A percentile compares a stretch with the other conserved stretches of the same genome.
These are phyloP conservation scores for Phylloboletellus chloephorus DNA, from an alignment of 1,284 basidiomycete species.

Conservation along the genomic window DNA sequence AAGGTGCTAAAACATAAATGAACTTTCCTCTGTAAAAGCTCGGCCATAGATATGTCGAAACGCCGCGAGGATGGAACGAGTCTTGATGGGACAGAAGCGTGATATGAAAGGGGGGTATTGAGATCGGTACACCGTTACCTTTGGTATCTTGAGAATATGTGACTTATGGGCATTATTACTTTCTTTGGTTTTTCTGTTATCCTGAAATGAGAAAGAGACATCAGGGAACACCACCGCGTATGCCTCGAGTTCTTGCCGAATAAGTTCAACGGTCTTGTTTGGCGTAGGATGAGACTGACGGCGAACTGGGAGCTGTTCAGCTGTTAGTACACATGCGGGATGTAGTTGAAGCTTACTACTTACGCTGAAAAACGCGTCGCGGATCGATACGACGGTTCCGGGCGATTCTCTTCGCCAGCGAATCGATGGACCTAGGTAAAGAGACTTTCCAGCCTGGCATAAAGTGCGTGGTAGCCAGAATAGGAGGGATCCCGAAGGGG, in stretches of 20 bases:
- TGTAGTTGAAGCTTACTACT: slow-evolving; percentile 21
- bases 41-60: slow-evolving; percentile 68
- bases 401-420: slow-evolving; percentile 64
- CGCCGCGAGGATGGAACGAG: slow-evolving; percentile 51
- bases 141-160: slow-evolving; percentile 54
- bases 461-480: slow-evolving; percentile 2
- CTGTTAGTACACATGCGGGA: slow-evolving; percentile 13
- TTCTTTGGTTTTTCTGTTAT: slow-evolving; percentile 38
- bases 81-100: slow-evolving; percentile 39
- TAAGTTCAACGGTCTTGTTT: slow-evolving; percentile 52
- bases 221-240: slow-evolving; percentile 68
- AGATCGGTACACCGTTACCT: slow-evolving; percentile 39
- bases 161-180: slow-evolving; percentile 33
- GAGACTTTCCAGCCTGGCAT: slow-evolving; percentile 51
- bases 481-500: slow-evolving; percentile 1
- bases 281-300: slow-evolving; percentile 60
- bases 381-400: slow-evolving; percentile 76
- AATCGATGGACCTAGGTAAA: slow-evolving; percentile 70
- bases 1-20: slow-evolving; percentile 8
- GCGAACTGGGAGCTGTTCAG: slow-evolving; percentile 67
- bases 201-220: slow-evolving; percentile 67
- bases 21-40: slow-evolving; percentile 57
- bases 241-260: slow-evolving; percentile 67
- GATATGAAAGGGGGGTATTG: slow-evolving; percentile 10
- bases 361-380: slow-evolving; percentile 85